Conservation (phyloP, 306 rosid species). For the Glycyrrhiza uralensis region DNA sequence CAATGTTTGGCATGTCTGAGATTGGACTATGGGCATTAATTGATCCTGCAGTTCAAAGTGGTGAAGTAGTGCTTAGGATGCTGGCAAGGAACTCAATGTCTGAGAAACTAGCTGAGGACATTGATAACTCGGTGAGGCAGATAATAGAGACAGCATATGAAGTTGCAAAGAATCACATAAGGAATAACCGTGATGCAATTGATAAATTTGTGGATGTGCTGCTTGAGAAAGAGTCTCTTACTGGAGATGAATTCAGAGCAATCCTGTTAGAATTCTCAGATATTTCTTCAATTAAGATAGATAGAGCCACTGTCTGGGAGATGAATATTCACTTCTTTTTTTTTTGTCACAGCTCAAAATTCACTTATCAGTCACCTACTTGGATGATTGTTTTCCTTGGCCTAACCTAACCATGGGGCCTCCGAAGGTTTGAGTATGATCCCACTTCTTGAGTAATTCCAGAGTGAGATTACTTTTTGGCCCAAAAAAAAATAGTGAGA, state of each 20-base stretch:
- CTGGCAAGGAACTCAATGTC: conserved; percentile 73
- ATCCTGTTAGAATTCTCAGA: conserved; percentile 54
- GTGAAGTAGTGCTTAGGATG: conserved; percentile 71
- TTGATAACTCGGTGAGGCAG: conserved; percentile 46
- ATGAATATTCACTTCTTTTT: too few relatives aligned
- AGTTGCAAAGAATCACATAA: conserved; percentile 56
- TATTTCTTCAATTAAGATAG: conserved; percentile 28
- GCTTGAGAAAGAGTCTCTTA: conserved; percentile 58
- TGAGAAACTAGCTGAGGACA: conserved; percentile 68
- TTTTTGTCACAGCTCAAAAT: too few relatives aligned
- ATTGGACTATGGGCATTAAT: conserved; percentile 73
- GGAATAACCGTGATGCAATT: conserved; percentile 60
- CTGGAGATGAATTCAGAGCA: conserved; percentile 71
- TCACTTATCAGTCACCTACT: too few relatives aligned
- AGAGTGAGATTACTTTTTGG: too few relatives aligned
- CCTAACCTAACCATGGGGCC: too few relatives aligned
- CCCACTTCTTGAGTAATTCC: too few relatives aligned
- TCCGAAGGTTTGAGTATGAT: too few relatives aligned
- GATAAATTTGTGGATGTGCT: conserved; percentile 64
- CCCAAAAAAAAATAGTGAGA: too few relatives aligned
- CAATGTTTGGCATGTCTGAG: conserved; percentile 78
- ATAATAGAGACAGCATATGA: conserved; percentile 53
- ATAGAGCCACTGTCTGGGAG: conserved; percentile 31
- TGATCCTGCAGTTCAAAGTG: conserved; percentile 50
- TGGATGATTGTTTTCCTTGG: too few relatives aligned